Evolutionary conservation across 140 eudicot species (phyloP), one percentile per base, ranked within the genome.

Genomic region (Stevia rebaudiana): DNA sequence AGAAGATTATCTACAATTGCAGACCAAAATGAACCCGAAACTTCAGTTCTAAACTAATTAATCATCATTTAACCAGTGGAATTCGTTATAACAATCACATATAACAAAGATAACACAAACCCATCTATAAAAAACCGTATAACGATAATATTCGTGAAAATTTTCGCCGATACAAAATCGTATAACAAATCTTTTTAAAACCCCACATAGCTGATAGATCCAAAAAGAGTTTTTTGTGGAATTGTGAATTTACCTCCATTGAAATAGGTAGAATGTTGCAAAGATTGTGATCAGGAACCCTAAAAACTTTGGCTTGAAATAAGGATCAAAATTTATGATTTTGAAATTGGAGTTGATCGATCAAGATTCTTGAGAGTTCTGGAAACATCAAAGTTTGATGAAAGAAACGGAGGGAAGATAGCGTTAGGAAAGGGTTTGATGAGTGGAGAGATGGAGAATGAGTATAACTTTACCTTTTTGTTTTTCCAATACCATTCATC

Each of bases 401-500:
- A 56, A 35, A 22, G 51, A 50, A 30, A 63, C 25, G 21, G 63
- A 61, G 53, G 70, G 51, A 65, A 43, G 71, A 66, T 52, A 46
- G 66, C 67, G 72, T 64, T 55, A 37, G 39, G 23, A 64, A 60
- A 64, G 59, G 23, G 64, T 51, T 62, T 53, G 62, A 58, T 43
- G 59, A 22, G 24, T 24, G 46, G 75, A 43, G 67, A 21, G 67
- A 65, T 22, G 54, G 76, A 35, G 24, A 19, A 19, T 33, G 60
- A 65, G 73, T 57, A 65, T 57, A 66, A 66, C 79, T 74, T 74
- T 66, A 74, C 78, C 79, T 74, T 74, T 74, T 67, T 72, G 24
- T 67, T 66, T 74, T 74, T 56, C 74, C 79, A 74, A 74, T n/a
- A 58, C 68, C 43, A 39, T 61, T 71, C 47, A 71, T 61, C 63